Base-by-base conservation (phyloP, 2,329 filamentous ascomycete genomes). In the Zasmidium angulare region DNA sequence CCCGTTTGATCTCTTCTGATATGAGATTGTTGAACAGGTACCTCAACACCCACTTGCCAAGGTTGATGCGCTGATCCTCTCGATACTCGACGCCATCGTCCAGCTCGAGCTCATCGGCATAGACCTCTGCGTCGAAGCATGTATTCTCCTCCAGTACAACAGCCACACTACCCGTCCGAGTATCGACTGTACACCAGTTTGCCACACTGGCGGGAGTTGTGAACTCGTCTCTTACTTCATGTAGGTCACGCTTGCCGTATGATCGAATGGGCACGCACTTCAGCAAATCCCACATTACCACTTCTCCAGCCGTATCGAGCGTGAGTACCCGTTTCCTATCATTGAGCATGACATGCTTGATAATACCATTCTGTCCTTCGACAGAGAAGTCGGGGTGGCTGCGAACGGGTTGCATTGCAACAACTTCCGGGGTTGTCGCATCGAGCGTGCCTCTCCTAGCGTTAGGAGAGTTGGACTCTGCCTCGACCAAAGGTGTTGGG, bases 61-160 rank as follows among this genome's bases (percentile, higher is more conserved):
- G 86, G 70, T 96, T 98, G 74, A 98, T 96, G 78, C 95, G 86
- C 77, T 98, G 93, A 68, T 99, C 95, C 68, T 98, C 93, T 58
- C 89, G 83, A 71, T 96, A 96, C 12, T 93, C 88, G 19, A 89
- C 80, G n/a, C 85, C 80, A 63, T 91, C 88, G 11, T 89, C 84
- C 56, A 93, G 68, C 46, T 87, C 81, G 36, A 96, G 79, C 75
- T 98, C 93, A 72, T 99, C 95, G 0, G 92, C 93, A 73, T 99
- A 99, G 75, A 96, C 89, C 71, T 99, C 95, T 17, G 93, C 95
- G 75, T 99, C 95, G 68, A 99, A 99, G 73, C 93, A 97, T 67
- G 96, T 96, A 70, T 95, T 96, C 46, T 93, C 91, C 71, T 99
- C 95, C 19, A 99, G 76, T 19, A 96, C 88, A 2, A 97, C 93